Base-by-base conservation (phyloP, 441 rosid genomes). In the Metrosideros polymorpha region DNA sequence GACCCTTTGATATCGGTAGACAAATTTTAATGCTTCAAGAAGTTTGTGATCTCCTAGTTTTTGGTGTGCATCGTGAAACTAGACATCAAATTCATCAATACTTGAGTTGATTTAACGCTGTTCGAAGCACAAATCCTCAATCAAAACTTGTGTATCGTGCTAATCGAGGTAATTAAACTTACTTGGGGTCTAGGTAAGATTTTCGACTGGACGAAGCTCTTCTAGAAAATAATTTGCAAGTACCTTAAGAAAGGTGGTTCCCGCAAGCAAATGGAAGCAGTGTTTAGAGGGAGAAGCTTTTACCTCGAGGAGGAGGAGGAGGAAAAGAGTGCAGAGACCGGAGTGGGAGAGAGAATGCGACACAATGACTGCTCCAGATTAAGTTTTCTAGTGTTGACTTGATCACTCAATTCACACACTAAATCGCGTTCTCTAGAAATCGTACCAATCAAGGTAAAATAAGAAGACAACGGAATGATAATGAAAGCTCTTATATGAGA, bases 321-420 rank as follows among this genome's bases (percentile, higher is more conserved):
- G 86, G 8, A n/a, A 25, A 14, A 86, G 75, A 50, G 85, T 71
- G 84, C 85, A 89, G 85, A 29, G 90, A 84, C 18, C 90, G 91
- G 77, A 87, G 84, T 42, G 90, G 86, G 85, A 86, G 71, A 71
- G 82, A 87, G 66, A 82, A 87, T 29, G 56, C 71, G 63, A 27
- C 86, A 77, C 87, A 85, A 75, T 75, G 89, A 83, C 84, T 83
- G 90, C 79, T 87, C 54, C 84, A 83, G 61, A 89, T n/a, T 57
- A 57, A 57, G 66, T 57, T 57, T n/a, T n/a, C 18, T 3, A 57
- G 9, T 12, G 15, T 18, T n/a, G 13, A n/a, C 66, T 57, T 57
- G 1, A 13, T 57, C 35, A n/a, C 32, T 57, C 0, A 57, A 13
- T 57, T 57, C 35, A 57, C 35, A 3, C 18, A 6, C 19, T 4